Evolutionary conservation across 805 yeast species (phyloP).

Genomic region (Martiniozyma abietophila): DNA sequence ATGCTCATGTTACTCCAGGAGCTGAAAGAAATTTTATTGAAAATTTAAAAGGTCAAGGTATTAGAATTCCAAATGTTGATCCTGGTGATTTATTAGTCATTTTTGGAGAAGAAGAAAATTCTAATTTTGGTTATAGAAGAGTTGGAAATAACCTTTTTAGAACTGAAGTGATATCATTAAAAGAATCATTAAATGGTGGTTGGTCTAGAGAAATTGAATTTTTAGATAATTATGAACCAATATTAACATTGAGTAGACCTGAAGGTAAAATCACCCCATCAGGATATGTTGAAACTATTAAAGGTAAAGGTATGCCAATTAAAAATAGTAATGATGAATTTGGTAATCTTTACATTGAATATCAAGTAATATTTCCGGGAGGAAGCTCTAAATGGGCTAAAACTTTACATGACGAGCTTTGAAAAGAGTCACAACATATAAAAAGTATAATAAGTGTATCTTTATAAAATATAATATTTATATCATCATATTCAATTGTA

Average conservation of each 20-base stretch:
- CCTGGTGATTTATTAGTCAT: slow-evolving; percentile 74
- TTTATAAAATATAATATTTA: too few species aligned
- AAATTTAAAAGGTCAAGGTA: slow-evolving; percentile 66
- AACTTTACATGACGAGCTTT: neutral
- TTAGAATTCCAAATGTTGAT: slow-evolving; percentile 70
- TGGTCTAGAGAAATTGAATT: slow-evolving; percentile 67
- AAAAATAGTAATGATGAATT: slow-evolving; percentile 38
- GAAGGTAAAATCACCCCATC: slow-evolving; percentile 43
- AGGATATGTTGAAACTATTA: slow-evolving; percentile 65
- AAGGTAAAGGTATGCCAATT: slow-evolving; percentile 83
- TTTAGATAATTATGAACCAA: slow-evolving; percentile 49
- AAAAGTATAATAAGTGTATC: too few species aligned
- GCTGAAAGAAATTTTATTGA: slow-evolving; percentile 49
- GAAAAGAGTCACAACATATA: too few species aligned
- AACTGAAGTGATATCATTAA: slow-evolving; percentile 63
- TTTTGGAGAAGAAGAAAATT: slow-evolving; percentile 42
- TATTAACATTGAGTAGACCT: slow-evolving; percentile 37
- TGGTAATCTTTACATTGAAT: slow-evolving; percentile 46
- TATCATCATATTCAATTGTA: too few species aligned
- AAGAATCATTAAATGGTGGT: slow-evolving; percentile 70
- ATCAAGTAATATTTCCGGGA: slow-evolving; percentile 36
- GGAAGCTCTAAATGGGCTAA: slow-evolving; percentile 20
- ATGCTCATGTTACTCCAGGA: slow-evolving; percentile 63
- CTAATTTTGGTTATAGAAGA: slow-evolving; percentile 80
- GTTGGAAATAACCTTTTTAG: slow-evolving; percentile 66